Conservation (phyloP, 257 asterid species). For the Solanum virginianum region DNA sequence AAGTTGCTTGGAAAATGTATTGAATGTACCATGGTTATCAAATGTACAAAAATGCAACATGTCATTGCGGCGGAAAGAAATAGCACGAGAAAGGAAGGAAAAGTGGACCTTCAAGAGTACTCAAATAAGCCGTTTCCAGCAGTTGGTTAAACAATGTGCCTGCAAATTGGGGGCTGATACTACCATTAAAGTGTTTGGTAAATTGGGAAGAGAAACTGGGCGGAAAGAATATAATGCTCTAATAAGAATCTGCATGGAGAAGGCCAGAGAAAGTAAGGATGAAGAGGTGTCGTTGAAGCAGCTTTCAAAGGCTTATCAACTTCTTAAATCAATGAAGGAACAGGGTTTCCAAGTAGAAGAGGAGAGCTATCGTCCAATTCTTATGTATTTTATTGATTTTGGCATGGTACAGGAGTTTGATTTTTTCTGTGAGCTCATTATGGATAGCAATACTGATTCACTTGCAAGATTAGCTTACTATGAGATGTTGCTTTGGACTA, state of each 20-base stretch:
- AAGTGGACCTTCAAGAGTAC: conserved; percentile 28
- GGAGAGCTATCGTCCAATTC: conserved; percentile 49
- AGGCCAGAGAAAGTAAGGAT: conserved; percentile 52
- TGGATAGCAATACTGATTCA: conserved; percentile 34
- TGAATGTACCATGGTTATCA: conserved; percentile 33
- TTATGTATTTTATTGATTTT: conserved; percentile 52
- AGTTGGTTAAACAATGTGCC: conserved; percentile 38
- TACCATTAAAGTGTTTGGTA: conserved; percentile 40
- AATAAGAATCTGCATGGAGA: conserved; percentile 36
- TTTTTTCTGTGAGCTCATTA: conserved; percentile 46
- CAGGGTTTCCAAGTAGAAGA: conserved; percentile 56
- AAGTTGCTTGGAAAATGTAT: neutral
- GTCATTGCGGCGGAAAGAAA: conserved; percentile 37
- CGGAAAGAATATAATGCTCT: conserved; percentile 46
- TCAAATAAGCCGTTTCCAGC: conserved; percentile 16
- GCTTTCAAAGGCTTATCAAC: conserved; percentile 43
- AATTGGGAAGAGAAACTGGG: conserved; percentile 49
- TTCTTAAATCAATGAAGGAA: conserved; percentile 41
- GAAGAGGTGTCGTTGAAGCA: conserved; percentile 44
- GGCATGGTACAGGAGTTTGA: conserved; percentile 66
- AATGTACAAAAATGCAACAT: conserved; percentile 4
- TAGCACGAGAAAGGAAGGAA: conserved; percentile 47
- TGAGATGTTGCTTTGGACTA: conserved; percentile 67
- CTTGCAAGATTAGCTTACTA: conserved; percentile 61
- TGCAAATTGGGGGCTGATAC: conserved; percentile 42